Base-by-base conservation (phyloP, 2,329 filamentous ascomycete genomes). In the Aureobasidium sp. region DNA sequence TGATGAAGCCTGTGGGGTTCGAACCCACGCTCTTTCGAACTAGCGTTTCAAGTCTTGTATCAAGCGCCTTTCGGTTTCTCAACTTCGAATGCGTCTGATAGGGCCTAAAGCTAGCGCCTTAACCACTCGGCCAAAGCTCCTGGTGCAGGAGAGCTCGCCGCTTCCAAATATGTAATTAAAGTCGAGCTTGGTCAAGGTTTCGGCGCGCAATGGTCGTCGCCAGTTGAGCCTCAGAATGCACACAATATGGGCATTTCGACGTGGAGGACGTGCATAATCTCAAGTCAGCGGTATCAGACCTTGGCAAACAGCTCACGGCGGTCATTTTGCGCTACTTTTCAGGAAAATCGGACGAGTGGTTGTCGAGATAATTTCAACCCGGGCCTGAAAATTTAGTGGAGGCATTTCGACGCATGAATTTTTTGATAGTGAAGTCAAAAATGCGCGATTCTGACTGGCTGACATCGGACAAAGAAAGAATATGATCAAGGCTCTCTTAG, bases 11-110 rank as follows among this genome's bases (percentile, higher is more conserved):
- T 25, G 51, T 55, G 51, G 51, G 51, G 51, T 55, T 55, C 51
- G 51, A 55, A 55, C 51, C 51, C 51, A 55, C 51, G 51, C 51
- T 55, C 51, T 55, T 55, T 55, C 51, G 51, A 55, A 55, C 51
- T 55, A 33, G 51, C 51, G 51, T 18, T 55, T 55, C 20, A 55
- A 40, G 33, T 16, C 15, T 23, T 23, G 15, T 36, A 53, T n/a
- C 15, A 15, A 33, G 16, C 33, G 13, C n/a, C 15, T 36, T 23
- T 33, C 27, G 25, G 27, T 29, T 3, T 18, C 2, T 16, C 18
- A 20, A 33, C 8, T 36, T 36, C 29, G 31, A 33, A 53, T 20
- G 33, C 48, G 15, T 33, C 5, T 27, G 4, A 53, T n/a, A 23
- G 29, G 13, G 13, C 51, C 51, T 55, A 55, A 55, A 55, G 51